Base-by-base conservation (phyloP, 345 rosid species). In the Eucalyptus pauciflora region DNA sequence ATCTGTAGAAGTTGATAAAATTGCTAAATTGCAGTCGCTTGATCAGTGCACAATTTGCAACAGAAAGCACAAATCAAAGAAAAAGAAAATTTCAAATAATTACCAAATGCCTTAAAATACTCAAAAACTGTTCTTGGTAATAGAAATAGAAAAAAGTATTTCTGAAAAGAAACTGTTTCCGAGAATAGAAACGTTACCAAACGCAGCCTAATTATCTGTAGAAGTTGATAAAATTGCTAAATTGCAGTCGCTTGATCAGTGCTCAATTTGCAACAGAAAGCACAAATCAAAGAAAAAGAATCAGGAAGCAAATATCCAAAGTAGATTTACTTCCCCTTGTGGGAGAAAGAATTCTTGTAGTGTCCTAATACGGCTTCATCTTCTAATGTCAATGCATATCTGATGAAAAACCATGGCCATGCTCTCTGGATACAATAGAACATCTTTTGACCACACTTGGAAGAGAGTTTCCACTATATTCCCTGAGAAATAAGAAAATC, bases 101-200 rank as follows among this genome's bases (percentile, higher is more conserved):
- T 37, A 37, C 41, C 41, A 37, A 37, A 37, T 0, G 10, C 2
- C 24, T 52, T 52, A 52, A 52, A 52, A 52, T 16, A 50, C 20
- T 50, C 7, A 50, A 1, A 49, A 50, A 50, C 20, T 15, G 8
- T 50, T 52, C 1, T 1, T 4, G 0, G 10, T 52, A 52, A 3
- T 3, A 17, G 8, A 52, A 18, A 7, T 52, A 33, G 37, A 33
- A 33, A 33, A 33, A 33, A 33, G 37, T 33, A 33, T 33, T 33
- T 33, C 0, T 52, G 24, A 7, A 52, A 52, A 18, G 9, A 52
- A 52, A 52, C 24, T 52, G 2, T 52, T 50, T 2, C 56, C 1
- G 8, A 1, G 9, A 18, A 52, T 4, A 52, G 10, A 52, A 52
- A 52, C 9, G 4, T 52, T 52, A 52, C 24, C 4, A 7, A 52